phyloP scores from a whole-genome alignment of 2,329 filamentous ascomycete species.

The Exophiala bonariae region DNA sequence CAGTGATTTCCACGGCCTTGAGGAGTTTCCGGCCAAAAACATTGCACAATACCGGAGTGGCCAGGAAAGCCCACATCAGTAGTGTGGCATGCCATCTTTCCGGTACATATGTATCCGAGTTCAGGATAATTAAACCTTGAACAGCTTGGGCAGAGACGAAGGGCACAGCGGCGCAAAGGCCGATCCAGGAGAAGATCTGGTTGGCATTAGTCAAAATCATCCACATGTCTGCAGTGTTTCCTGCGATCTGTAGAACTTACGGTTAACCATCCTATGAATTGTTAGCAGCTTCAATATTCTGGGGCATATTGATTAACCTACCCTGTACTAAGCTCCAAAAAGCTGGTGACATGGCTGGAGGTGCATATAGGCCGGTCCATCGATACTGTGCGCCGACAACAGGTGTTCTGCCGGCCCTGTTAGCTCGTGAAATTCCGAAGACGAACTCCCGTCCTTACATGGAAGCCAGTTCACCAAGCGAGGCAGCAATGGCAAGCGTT shows the following conservation, averaged over 20 bases:
- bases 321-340: constrained; percentile 20
- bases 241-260: constrained; percentile 5
- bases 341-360: constrained; percentile 31
- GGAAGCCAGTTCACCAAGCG: constrained; percentile 41
- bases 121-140: constrained; percentile 40
- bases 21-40: constrained; percentile 34
- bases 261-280: constrained; percentile 9
- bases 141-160: constrained; percentile 33
- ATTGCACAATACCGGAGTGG: constrained; percentile 37
- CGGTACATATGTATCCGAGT: constrained; percentile 36
- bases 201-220: neutral
- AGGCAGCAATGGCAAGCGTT: constrained; percentile 27
- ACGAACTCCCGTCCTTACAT: constrained; percentile 28
- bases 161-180: constrained; percentile 33
- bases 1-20: constrained; percentile 30
- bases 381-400: constrained; percentile 38
- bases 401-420: constrained; percentile 4
- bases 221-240: neutral
- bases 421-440: neutral
- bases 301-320: constrained; percentile 6
- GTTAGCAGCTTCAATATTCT: constrained; percentile 1
- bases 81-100: constrained; percentile 53
- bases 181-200: constrained; percentile 37
- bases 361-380: constrained; percentile 40
- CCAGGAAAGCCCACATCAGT: constrained; percentile 37